Base-by-base conservation (phyloP, 2,329 filamentous ascomycete genomes). In the Cryphonectria japonica region DNA sequence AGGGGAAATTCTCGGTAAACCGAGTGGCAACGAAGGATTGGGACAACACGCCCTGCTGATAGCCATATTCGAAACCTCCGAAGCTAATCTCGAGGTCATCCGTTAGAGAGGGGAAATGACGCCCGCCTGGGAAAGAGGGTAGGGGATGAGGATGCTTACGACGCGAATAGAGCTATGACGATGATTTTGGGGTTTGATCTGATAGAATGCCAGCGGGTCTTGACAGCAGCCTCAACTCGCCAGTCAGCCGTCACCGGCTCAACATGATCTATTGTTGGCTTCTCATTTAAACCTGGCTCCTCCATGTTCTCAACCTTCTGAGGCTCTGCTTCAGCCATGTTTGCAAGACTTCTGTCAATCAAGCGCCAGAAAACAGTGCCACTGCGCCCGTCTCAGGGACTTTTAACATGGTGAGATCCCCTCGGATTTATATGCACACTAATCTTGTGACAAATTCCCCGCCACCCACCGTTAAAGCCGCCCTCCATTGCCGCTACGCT, bases 41-140 rank as follows among this genome's bases (percentile, higher is more conserved):
- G 43, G 85, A 85, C 3, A 88, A 78, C 1, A 88, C 85, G 66
- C 85, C 86, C 74, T 88, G 86, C 70, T 87, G 85, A 75, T 86
- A 86, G 68, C 85, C 85, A 82, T 85, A 86, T 71, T 84, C 82
- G 63, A 86, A 83, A 32, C 85, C 85, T 71, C 84, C 84, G 32
- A 86, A 82, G n/a, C 83, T 85, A 43, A 61, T n/a, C 5, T 26
- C 32, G 34, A 22, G 7, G 19, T 62, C 37, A 22, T n/a, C 26
- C 14, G 26, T 37, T 16, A 26, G 26, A 26, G 26, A 26, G 26
- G 26, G n/a, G 4, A 66, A 29, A n/a, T 19, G n/a, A 13, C 2
- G 13, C 13, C 26, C 3, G 19, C 6, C 11, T 29, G 16, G 22
- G 22, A 13, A 60, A 16, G 19, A 3, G 43, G 37, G 16, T 3